Evolutionary conservation across 352 stramenopile genomes (phyloP).

Genomic region (Phytophthora sp.): DNA sequence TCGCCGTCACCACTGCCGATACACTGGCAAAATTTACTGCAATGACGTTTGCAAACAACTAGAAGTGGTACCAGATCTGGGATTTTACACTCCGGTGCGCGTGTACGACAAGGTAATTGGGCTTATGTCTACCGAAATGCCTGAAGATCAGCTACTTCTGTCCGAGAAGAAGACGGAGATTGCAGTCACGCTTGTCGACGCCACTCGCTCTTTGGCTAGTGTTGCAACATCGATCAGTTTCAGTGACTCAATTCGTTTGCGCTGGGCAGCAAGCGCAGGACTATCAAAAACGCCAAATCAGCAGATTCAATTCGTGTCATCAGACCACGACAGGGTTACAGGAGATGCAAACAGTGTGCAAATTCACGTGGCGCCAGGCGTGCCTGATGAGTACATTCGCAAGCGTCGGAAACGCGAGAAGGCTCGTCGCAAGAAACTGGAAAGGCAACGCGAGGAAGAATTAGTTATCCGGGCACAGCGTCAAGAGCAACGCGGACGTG

Average conservation of each 20-base stretch:
- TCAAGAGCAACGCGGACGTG: slow-evolving; percentile 64
- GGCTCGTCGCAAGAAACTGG: slow-evolving; percentile 72
- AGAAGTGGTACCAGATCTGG: slow-evolving; percentile 78
- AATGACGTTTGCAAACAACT: slow-evolving; percentile 83
- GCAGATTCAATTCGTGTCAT: slow-evolving; percentile 68
- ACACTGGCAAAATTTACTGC: slow-evolving; percentile 88
- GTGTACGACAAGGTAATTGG: slow-evolving; percentile 83
- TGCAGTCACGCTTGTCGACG: slow-evolving; percentile 82
- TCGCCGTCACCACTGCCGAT: slow-evolving; percentile 87
- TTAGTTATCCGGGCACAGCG: slow-evolving; percentile 70
- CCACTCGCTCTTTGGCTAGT: slow-evolving; percentile 58
- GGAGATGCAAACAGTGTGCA: slow-evolving; percentile 51
- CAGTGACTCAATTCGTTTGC: slow-evolving; percentile 63
- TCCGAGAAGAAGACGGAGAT: slow-evolving; percentile 91
- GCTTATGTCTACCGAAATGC: slow-evolving; percentile 83
- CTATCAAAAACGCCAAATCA: slow-evolving; percentile 68
- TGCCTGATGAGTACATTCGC: slow-evolving; percentile 86
- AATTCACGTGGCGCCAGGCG: slow-evolving; percentile 67
- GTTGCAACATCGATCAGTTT: slow-evolving; percentile 78
- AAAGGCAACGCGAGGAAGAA: slow-evolving; percentile 79
- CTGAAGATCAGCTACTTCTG: slow-evolving; percentile 77
- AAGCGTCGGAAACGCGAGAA: slow-evolving; percentile 88
- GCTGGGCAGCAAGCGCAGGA: slow-evolving; percentile 45
- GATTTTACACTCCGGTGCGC: slow-evolving; percentile 81
- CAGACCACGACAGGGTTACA: slow-evolving; percentile 48